A percentile compares a stretch with the other conserved stretches of the same genome.
Evolutionary conservation across 2,329 filamentous ascomycete genomes (phyloP).

Genomic region (Apiospora phragmitis): DNA sequence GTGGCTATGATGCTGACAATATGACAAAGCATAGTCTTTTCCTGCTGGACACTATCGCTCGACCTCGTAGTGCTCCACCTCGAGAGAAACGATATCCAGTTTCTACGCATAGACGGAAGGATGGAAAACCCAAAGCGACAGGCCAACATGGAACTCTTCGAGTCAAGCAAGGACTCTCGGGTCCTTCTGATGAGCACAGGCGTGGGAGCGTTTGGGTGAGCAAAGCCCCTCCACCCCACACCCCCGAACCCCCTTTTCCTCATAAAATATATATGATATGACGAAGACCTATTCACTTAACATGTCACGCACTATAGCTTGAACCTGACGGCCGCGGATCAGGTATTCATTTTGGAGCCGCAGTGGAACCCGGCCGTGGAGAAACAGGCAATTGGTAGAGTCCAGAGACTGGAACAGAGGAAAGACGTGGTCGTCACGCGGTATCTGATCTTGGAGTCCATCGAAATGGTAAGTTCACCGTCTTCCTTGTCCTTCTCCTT

Average conservation of each 20-base stretch:
- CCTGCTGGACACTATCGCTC: background rate
- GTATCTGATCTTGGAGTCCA: conserved; percentile 4
- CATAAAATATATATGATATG: too few relatives aligned
- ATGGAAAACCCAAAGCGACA: background rate
- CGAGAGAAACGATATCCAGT: background rate
- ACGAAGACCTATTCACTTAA: too few relatives aligned
- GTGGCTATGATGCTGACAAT: background rate
- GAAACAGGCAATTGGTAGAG: conserved; percentile 5
- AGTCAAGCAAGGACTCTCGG: background rate
- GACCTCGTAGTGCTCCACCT: background rate
- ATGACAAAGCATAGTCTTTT: background rate
- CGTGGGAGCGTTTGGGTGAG: background rate
- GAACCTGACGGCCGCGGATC: background rate
- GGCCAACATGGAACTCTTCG: background rate
- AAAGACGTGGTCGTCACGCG: conserved; percentile 5
- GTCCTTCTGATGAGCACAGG: background rate
- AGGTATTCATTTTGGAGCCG: conserved; percentile 8
- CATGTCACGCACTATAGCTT: background rate
- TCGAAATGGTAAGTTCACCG: conserved; percentile 2
- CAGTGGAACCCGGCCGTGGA: conserved; percentile 14
- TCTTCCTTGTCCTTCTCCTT: too few relatives aligned
- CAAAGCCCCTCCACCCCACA: too few relatives aligned
- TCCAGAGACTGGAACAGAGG: background rate
- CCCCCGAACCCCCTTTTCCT: too few relatives aligned
- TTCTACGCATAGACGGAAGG: background rate